A percentile compares a stretch with the other conserved stretches of the same genome.
phyloP scores from a whole-genome alignment of 331 rosid genomes.

The Malus hybrid region DNA sequence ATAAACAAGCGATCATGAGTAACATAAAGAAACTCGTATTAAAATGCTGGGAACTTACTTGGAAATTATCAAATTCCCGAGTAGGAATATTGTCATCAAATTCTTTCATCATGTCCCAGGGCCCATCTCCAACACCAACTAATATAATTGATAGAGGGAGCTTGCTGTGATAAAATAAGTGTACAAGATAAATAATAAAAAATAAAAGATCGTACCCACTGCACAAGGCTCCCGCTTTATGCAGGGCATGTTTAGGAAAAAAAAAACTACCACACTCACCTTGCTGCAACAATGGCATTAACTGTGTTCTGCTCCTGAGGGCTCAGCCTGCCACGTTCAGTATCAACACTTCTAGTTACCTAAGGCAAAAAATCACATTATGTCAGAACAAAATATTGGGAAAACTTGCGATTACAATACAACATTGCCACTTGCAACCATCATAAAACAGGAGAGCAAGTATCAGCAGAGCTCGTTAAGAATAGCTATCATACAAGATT shows the following conservation, averaged over 20 bases:
- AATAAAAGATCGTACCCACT: too few species aligned
- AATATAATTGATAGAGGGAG: conserved; percentile 75
- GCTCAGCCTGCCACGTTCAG: conserved; percentile 55
- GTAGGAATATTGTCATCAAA: conserved; percentile 88
- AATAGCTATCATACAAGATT: not conserved
- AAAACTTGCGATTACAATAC: not conserved
- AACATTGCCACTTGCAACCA: not conserved
- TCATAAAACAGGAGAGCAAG: not conserved
- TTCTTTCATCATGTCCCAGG: conserved; percentile 92
- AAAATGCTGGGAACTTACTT: conserved; percentile 30
- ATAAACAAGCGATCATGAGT: not conserved
- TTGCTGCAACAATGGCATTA: conserved; percentile 82
- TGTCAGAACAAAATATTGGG: not conserved
- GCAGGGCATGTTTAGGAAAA: too few species aligned
- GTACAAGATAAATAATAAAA: conserved; percentile 17
- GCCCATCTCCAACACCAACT: conserved; percentile 96
- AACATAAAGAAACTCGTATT: not conserved
- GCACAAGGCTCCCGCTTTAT: too few species aligned
- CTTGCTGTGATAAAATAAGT: conserved; percentile 42
- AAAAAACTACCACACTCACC: conserved; percentile 25
- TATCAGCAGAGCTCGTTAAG: not conserved
- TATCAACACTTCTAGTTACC: conserved; percentile 65
- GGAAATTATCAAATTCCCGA: conserved; percentile 83
- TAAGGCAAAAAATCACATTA: conserved; percentile 3
- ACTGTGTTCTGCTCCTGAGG: conserved; percentile 85